phyloP scores from a whole-genome alignment of 306 rosid genomes.

The Sesbania bispinosa region DNA sequence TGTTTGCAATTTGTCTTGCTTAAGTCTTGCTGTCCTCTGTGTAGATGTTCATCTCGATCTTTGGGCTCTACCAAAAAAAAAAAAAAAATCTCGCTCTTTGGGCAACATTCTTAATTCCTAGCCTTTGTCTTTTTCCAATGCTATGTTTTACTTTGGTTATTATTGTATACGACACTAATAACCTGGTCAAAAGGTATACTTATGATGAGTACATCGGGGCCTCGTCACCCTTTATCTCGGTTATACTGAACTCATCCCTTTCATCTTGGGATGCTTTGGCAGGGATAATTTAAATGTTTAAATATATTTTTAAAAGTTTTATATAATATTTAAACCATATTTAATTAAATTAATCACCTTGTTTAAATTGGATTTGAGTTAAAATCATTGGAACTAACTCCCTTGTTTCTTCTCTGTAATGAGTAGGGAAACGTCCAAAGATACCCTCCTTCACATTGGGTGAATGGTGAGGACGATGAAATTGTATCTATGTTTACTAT shows the following conservation, averaged over 20 bases:
- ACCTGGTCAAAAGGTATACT: conserved; percentile 57
- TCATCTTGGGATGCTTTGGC: conserved; percentile 57
- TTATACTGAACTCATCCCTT: conserved; percentile 60
- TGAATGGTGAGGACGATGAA: conserved; percentile 7
- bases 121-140: conserved; percentile 49
- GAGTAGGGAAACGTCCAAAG: not conserved
- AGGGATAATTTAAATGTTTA: not conserved
- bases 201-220: conserved; percentile 70
- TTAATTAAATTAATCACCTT: not conserved
- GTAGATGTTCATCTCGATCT: too few species aligned
- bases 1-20: too few species aligned
- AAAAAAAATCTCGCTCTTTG: conserved; percentile 77
- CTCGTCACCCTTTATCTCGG: conserved; percentile 62
- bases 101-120: conserved; percentile 32
- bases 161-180: conserved; percentile 59
- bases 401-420: not conserved
- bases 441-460: not conserved
- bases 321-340: not conserved
- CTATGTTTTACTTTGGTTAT: conserved; percentile 56
- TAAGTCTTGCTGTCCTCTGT: not conserved
- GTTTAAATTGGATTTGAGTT: not conserved
- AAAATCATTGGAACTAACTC: conserved; percentile 12
- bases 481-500: not conserved
- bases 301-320: not conserved
- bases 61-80: too few species aligned